Percentiles rank a stretch among this genome's conserved stretches.
These are phyloP conservation scores for Drechslerella coelobrocha DNA, from an alignment of 2,329 filamentous ascomycete genomes.

Conservation along the genomic window DNA sequence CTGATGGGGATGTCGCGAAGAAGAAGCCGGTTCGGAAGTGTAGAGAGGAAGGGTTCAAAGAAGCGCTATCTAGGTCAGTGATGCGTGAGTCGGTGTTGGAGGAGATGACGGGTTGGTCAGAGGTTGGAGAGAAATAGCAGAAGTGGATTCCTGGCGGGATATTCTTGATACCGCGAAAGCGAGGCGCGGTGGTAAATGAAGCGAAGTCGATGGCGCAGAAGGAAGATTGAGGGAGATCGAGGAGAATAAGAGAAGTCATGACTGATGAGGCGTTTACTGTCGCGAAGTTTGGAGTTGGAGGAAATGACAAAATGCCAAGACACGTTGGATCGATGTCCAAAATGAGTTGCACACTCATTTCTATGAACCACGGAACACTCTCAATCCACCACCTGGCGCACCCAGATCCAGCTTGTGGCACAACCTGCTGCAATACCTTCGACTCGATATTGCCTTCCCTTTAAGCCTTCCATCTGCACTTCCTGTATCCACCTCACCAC, in stretches of 20 bases:
- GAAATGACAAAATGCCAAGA: conserved; percentile 36
- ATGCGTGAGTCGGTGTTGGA: conserved; percentile 39
- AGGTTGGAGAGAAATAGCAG: conserved; percentile 53
- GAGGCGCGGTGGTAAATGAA: conserved; percentile 53
- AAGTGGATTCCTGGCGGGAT: conserved; percentile 54
- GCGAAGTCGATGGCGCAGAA: conserved; percentile 53
- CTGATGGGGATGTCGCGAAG: conserved; percentile 30
- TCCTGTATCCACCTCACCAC: conserved; percentile 74
- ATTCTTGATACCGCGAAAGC: conserved; percentile 54
- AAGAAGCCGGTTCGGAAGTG: conserved; percentile 47
- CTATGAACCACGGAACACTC: background rate
- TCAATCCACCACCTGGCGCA: background rate
- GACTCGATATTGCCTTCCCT: conserved; percentile 64
- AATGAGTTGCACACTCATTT: background rate
- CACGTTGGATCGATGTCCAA: conserved; percentile 1
- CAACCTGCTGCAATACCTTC: conserved; percentile 79
- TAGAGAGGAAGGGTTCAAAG: conserved; percentile 27
- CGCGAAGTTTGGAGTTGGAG: conserved; percentile 4
- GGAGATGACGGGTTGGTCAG: conserved; percentile 43
- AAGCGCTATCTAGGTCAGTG: conserved; percentile 46
- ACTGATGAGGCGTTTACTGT: background rate
- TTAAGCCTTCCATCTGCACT: conserved; percentile 67
- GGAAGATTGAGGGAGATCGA: conserved; percentile 51
- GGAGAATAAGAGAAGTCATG: conserved; percentile 52
- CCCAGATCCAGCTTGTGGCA: conserved; percentile 81